phyloP scores from a whole-genome alignment of 208 protist species.

The Leishmania martiniquensis region DNA sequence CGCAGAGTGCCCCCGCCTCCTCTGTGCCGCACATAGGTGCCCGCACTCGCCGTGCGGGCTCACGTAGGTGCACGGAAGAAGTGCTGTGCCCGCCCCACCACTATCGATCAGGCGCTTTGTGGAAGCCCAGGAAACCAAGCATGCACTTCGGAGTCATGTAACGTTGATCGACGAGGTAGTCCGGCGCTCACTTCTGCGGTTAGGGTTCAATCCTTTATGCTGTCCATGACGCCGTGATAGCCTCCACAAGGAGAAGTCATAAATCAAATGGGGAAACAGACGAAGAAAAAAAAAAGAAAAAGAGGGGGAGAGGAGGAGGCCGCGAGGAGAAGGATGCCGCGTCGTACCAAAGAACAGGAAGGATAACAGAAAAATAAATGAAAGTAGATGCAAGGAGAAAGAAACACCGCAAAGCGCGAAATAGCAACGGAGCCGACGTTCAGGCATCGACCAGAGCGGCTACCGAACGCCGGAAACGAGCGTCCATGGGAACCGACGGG shows the following conservation, averaged over 20 bases:
- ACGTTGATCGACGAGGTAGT: background rate
- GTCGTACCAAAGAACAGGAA: no score
- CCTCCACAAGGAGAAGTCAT: background rate
- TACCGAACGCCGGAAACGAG: no score
- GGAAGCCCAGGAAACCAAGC: background rate
- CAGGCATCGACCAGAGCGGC: no score
- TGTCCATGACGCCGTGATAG: background rate
- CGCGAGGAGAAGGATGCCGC: no score
- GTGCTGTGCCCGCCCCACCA: background rate
- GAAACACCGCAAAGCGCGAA: background rate
- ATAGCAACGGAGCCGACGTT: background rate
- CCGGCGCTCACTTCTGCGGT: background rate
- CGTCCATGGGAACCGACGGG: no score
- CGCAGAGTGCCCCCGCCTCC: background rate
- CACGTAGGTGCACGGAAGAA: background rate
- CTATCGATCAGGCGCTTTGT: background rate
- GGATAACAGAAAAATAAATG: background rate
- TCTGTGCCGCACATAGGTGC: conserved; percentile 5
- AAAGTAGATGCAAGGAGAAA: background rate
- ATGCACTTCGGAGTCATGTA: background rate
- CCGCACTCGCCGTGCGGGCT: no score
- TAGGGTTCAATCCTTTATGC: background rate
- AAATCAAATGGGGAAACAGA: background rate
- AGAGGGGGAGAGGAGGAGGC: no score
- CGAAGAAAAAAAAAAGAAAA: conserved; percentile 6